Conservation (phyloP, 2,329 filamentous ascomycete species). For the Phyllosticta ampelicida region DNA sequence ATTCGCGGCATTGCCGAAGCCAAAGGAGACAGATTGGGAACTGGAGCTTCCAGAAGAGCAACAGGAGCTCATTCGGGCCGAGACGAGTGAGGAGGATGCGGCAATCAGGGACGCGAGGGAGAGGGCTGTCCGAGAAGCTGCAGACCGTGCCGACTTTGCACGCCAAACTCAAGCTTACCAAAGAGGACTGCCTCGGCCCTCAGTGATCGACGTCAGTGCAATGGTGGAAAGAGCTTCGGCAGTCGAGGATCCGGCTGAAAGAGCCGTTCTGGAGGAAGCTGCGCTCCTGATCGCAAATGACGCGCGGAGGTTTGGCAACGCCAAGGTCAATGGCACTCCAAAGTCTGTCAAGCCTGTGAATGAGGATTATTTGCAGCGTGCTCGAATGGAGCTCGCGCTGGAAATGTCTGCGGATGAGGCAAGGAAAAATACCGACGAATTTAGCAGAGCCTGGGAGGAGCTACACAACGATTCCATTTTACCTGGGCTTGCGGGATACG, state of each 20-base stretch:
- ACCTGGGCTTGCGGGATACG: slow-evolving; percentile 71
- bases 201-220: slow-evolving; percentile 56
- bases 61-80: slow-evolving; percentile 45
- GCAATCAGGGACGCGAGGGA: slow-evolving; percentile 68
- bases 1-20: slow-evolving; percentile 77
- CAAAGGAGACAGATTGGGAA: slow-evolving; percentile 90
- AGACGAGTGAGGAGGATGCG: slow-evolving; percentile 52
- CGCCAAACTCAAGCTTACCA: slow-evolving; percentile 89
- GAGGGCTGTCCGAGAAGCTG: slow-evolving; percentile 49
- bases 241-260: slow-evolving; percentile 53
- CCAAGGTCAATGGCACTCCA: slow-evolving; percentile 53
- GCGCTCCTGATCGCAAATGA: slow-evolving; percentile 75
- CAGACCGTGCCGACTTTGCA: slow-evolving; percentile 59
- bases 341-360: slow-evolving; percentile 52
- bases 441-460: slow-evolving; percentile 42
- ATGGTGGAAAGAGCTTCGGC: slow-evolving; percentile 54
- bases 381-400: slow-evolving; percentile 63
- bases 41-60: slow-evolving; percentile 82
- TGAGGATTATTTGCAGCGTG: slow-evolving; percentile 62
- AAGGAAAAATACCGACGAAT: slow-evolving; percentile 42
- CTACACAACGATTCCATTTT: slow-evolving; percentile 43
- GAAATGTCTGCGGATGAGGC: slow-evolving; percentile 46
- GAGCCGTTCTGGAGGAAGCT: slow-evolving; percentile 64
- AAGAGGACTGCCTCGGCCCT: slow-evolving; percentile 66
- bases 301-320: slow-evolving; percentile 60